Conservation (phyloP, 2,329 filamentous ascomycete genomes). For the Phyllosticta citriasiana region DNA sequence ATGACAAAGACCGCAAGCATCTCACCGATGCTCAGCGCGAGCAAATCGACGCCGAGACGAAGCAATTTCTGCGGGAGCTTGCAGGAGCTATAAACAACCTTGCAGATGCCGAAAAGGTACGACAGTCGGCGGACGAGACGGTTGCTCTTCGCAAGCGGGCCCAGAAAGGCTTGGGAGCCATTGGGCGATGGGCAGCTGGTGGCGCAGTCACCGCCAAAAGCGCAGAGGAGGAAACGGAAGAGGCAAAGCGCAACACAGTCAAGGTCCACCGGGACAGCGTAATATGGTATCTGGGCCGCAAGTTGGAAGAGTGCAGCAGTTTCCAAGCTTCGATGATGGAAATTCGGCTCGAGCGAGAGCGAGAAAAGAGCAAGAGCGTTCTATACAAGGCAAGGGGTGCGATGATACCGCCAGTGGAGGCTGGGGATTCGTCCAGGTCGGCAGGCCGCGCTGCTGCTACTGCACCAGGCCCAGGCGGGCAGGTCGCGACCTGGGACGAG, state of each 20-base stretch:
- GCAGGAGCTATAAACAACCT: constrained; percentile 72
- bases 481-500: constrained; percentile 17
- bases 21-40: constrained; percentile 77
- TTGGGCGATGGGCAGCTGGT: constrained; percentile 58
- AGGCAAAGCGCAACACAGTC: constrained; percentile 57
- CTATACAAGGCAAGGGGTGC: constrained; percentile 55
- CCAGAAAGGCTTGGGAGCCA: constrained; percentile 50
- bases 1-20: constrained; percentile 40
- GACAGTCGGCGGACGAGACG: constrained; percentile 63
- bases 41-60: constrained; percentile 77
- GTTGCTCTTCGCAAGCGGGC: constrained; percentile 62
- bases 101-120: constrained; percentile 70
- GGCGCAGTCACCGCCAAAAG: constrained; percentile 43
- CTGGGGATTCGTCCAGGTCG: constrained; percentile 2
- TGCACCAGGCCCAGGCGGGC: constrained; percentile 12
- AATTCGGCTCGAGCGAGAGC: constrained; percentile 68
- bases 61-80: constrained; percentile 74
- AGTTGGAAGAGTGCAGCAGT: constrained; percentile 64
- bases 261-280: constrained; percentile 70
- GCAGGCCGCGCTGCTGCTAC: neutral
- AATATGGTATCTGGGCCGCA: constrained; percentile 68
- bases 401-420: constrained; percentile 16
- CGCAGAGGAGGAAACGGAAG: constrained; percentile 60
- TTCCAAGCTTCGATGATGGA: constrained; percentile 91
- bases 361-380: constrained; percentile 82